Percentiles rank a stretch among this genome's conserved stretches.
Conservation (phyloP, 139 green algal species). For the Coccomyxa sp. region DNA sequence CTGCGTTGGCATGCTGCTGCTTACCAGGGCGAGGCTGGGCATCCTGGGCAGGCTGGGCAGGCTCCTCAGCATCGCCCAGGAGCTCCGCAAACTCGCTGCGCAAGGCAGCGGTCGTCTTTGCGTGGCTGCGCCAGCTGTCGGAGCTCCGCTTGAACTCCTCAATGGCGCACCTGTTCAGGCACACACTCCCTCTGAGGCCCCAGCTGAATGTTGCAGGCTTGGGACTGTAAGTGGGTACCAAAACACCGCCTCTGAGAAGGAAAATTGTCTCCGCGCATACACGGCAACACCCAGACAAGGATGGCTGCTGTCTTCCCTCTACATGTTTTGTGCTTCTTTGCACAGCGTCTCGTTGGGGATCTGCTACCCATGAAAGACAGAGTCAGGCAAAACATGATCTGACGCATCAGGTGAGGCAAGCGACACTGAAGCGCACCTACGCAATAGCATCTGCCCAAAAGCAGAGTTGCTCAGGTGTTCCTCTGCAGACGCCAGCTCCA, state of each 20-base stretch:
- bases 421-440: conserved; percentile 14
- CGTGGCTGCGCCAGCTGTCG: conserved; percentile 16
- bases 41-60: too few species aligned
- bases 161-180: conserved; percentile 20
- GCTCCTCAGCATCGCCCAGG: not conserved
- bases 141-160: conserved; percentile 25
- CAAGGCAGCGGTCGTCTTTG: conserved; percentile 2
- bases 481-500: conserved; percentile 42
- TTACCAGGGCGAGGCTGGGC: too few species aligned
- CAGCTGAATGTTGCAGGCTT: not conserved
- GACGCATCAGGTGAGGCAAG: not conserved
- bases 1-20: too few species aligned
- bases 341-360: not conserved
- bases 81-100: conserved; percentile 33
- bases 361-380: not conserved
- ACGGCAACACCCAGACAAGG: not conserved
- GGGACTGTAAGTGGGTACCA: too few species aligned
- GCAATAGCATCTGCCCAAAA: conserved; percentile 26
- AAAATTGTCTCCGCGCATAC: not conserved
- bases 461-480: conserved; percentile 11
- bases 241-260: too few species aligned
- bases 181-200: not conserved
- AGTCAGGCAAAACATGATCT: not conserved
- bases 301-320: not conserved
- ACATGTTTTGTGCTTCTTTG: not conserved